These are phyloP conservation scores for Rhizophlyctis rosea DNA, from an alignment of 192 early-diverging fungal species.

Conservation along the genomic window DNA sequence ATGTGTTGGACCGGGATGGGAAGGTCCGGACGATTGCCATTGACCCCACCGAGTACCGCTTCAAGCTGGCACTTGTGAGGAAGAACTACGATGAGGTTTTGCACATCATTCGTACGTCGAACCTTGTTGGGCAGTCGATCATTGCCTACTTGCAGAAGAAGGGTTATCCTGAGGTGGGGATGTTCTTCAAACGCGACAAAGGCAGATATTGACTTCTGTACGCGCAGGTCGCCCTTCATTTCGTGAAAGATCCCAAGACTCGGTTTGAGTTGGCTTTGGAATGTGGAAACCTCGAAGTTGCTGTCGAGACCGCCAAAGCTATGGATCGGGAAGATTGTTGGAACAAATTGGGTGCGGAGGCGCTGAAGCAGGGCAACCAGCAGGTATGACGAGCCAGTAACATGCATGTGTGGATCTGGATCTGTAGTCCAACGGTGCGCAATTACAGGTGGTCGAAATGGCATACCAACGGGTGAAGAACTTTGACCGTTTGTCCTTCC, in stretches of 20 bases:
- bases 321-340: constrained; percentile 89
- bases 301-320: constrained; percentile 88
- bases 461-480: constrained; percentile 89
- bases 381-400: constrained; percentile 53
- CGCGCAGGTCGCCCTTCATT: constrained; percentile 84
- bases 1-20: constrained; percentile 87
- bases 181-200: not conserved
- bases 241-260: constrained; percentile 95
- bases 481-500: constrained; percentile 91
- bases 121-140: constrained; percentile 96
- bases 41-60: constrained; percentile 98
- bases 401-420: no score
- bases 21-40: constrained; percentile 83
- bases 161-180: constrained; percentile 85
- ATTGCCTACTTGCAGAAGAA: constrained; percentile 99
- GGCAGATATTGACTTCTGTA: not conserved
- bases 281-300: constrained; percentile 95
- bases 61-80: constrained; percentile 90
- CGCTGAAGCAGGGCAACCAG: constrained; percentile 87
- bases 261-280: constrained; percentile 95
- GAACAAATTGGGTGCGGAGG: constrained; percentile 84
- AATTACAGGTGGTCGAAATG: constrained; percentile 81
- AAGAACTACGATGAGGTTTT: constrained; percentile 96
- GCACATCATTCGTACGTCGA: constrained; percentile 91
- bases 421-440: no score